Evolutionary conservation across 352 stramenopile genomes (phyloP).

Genomic region (Phytophthora crassamura): DNA sequence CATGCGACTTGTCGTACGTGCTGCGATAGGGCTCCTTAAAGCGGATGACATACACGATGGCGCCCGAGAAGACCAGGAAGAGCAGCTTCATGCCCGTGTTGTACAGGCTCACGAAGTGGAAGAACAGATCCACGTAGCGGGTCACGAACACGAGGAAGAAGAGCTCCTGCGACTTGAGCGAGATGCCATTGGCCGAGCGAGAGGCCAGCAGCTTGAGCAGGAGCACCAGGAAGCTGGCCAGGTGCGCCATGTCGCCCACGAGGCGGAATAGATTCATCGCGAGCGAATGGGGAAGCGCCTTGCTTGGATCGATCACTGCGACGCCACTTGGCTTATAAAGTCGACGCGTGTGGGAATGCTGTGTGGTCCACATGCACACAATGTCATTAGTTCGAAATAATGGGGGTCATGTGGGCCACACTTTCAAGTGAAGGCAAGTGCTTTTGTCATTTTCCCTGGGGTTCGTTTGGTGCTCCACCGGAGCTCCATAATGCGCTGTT

Average conservation of each 20-base stretch:
- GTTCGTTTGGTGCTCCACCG: too few species aligned
- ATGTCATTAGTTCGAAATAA: too few species aligned
- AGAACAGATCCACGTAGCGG: slow-evolving; percentile 99
- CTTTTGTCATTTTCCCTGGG: too few species aligned
- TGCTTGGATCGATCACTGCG: slow-evolving; percentile 3
- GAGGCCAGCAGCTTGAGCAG: slow-evolving; percentile 95
- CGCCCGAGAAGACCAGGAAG: slow-evolving; percentile 96
- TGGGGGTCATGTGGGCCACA: too few species aligned
- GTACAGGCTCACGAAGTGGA: slow-evolving; percentile 95
- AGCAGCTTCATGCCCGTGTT: slow-evolving; percentile 99
- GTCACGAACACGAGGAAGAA: slow-evolving; percentile 99
- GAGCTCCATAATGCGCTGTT: too few species aligned
- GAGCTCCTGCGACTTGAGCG: slow-evolving; percentile 99
- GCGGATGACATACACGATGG: slow-evolving; percentile 99
- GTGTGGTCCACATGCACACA: too few species aligned
- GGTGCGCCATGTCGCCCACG: slow-evolving; percentile 98
- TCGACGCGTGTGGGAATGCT: neutral
- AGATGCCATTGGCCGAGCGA: slow-evolving; percentile 92
- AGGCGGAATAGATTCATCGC: slow-evolving; percentile 98
- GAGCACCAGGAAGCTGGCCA: slow-evolving; percentile 99
- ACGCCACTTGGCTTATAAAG: slow-evolving; percentile 15
- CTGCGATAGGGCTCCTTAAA: slow-evolving; percentile 96
- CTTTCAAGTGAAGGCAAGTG: too few species aligned
- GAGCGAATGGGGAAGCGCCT: neutral
- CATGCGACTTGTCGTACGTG: slow-evolving; percentile 99